Percentiles rank a stretch among this genome's conserved stretches.
phyloP scores from a whole-genome alignment of 805 yeast genomes.

The Torulaspora franciscae region DNA sequence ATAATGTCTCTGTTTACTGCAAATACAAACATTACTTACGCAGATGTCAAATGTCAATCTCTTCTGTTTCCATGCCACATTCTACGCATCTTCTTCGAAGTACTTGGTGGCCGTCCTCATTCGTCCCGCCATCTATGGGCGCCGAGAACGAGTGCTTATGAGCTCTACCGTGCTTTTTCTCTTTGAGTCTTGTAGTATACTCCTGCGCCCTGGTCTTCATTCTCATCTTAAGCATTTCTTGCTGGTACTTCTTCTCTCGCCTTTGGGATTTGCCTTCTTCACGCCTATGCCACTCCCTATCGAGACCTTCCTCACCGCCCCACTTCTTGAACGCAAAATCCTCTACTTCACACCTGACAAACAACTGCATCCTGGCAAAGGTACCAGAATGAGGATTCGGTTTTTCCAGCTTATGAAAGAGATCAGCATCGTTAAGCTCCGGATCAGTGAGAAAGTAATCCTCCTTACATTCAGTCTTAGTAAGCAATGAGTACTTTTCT shows the following conservation, averaged over 20 bases:
- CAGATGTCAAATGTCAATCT: conserved; percentile 45
- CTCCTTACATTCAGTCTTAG: conserved; percentile 92
- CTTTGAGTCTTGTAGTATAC: conserved; percentile 63
- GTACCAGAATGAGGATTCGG: conserved; percentile 92
- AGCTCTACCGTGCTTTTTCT: conserved; percentile 51
- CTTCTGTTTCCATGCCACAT: conserved; percentile 84
- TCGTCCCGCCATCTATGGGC: conserved; percentile 44
- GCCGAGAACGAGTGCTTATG: conserved; percentile 77
- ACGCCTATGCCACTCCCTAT: conserved; percentile 85
- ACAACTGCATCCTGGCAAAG: conserved; percentile 88
- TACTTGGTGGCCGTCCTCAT: conserved; percentile 39
- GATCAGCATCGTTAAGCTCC: conserved; percentile 64
- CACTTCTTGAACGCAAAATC: conserved; percentile 88
- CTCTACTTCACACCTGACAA: conserved; percentile 86
- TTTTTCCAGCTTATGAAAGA: conserved; percentile 75
- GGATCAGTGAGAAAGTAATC: conserved; percentile 94
- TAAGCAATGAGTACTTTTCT: conserved; percentile 82
- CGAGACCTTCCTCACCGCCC: conserved; percentile 87
- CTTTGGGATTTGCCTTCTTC: conserved; percentile 67
- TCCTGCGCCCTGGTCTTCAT: conserved; percentile 90
- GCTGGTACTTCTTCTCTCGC: conserved; percentile 72
- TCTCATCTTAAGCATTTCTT: conserved; percentile 81
- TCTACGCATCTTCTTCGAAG: conserved; percentile 61
- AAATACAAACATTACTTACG: no score
- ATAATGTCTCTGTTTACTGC: no score